Percentiles rank a stretch among this genome's conserved stretches.
Evolutionary conservation across 2,329 filamentous ascomycete genomes (phyloP).

Genomic region (Magnaporthiopsis rhizophila): DNA sequence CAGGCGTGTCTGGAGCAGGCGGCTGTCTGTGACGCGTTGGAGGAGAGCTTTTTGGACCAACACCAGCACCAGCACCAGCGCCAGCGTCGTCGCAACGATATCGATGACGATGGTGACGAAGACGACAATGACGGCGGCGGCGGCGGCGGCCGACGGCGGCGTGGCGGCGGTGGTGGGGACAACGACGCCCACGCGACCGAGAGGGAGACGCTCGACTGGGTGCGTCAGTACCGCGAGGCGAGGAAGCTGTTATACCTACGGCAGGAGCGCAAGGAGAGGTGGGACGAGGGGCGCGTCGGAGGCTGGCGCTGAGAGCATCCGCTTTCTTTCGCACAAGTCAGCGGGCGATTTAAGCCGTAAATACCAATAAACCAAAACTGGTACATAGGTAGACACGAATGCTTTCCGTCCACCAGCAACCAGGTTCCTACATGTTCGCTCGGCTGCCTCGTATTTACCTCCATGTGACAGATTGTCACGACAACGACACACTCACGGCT

Average conservation of each 20-base stretch:
- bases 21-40: slow-evolving; percentile 67
- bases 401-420: no score
- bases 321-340: no score
- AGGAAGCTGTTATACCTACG: slow-evolving; percentile 71
- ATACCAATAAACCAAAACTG: no score
- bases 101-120: slow-evolving; percentile 41
- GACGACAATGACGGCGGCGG: slow-evolving; percentile 37
- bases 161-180: slow-evolving; percentile 46
- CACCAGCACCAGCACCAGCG: slow-evolving; percentile 25
- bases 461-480: no score
- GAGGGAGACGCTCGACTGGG: slow-evolving; percentile 79
- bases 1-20: slow-evolving; percentile 79
- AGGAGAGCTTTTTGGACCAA: slow-evolving; percentile 76
- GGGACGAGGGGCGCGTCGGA: slow-evolving; percentile 92
- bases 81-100: no score
- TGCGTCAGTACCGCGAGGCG: slow-evolving; percentile 71
- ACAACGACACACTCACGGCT: no score
- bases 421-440: no score
- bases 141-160: slow-evolving; percentile 39
- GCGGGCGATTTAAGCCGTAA: no score
- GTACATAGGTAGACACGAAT: no score
- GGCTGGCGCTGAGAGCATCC: slow-evolving; percentile 68
- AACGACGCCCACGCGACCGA: slow-evolving; percentile 53
- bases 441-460: no score
- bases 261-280: slow-evolving; percentile 80